Percentiles rank a stretch among this genome's conserved stretches.
phyloP scores from a whole-genome alignment of 257 asterid genomes.

The Jaltomata sinuosa region DNA sequence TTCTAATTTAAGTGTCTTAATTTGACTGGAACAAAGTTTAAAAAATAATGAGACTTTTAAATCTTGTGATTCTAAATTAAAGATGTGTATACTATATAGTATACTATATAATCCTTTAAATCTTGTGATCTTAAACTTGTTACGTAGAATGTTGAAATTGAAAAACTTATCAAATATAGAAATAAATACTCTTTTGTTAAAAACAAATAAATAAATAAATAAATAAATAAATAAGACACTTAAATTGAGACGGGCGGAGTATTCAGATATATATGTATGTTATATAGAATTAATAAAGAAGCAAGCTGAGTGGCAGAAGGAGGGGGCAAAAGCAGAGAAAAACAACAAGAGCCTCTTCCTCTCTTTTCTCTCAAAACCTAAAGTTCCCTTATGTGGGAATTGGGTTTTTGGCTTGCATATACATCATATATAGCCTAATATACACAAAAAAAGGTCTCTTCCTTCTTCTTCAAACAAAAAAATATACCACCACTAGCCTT shows the following conservation, averaged over 20 bases:
- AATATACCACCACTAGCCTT: neutral
- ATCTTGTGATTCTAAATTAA: too few species aligned
- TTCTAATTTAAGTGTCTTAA: too few species aligned
- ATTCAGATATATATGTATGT: neutral
- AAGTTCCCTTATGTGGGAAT: neutral
- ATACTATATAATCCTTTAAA: too few species aligned
- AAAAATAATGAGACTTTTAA: too few species aligned
- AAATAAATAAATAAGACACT: neutral
- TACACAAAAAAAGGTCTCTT: slow-evolving; percentile 2
- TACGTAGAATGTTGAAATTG: neutral
- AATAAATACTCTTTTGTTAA: too few species aligned
- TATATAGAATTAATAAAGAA: neutral
- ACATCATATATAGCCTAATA: slow-evolving; percentile 7
- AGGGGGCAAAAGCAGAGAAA: slow-evolving; percentile 14
- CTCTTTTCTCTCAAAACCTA: neutral
- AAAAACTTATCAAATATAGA: neutral
- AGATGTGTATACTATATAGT: too few species aligned
- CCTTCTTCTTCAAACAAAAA: slow-evolving; percentile 13
- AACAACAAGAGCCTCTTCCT: neutral
- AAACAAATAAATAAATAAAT: too few species aligned
- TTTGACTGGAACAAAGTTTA: too few species aligned
- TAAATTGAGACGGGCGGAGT: too few species aligned
- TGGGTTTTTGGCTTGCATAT: neutral
- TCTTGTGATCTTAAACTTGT: too few species aligned
- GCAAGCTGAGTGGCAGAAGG: slow-evolving; percentile 21